Conservation (phyloP, 164 flowering plant genomes). For the Litsea cubeba region DNA sequence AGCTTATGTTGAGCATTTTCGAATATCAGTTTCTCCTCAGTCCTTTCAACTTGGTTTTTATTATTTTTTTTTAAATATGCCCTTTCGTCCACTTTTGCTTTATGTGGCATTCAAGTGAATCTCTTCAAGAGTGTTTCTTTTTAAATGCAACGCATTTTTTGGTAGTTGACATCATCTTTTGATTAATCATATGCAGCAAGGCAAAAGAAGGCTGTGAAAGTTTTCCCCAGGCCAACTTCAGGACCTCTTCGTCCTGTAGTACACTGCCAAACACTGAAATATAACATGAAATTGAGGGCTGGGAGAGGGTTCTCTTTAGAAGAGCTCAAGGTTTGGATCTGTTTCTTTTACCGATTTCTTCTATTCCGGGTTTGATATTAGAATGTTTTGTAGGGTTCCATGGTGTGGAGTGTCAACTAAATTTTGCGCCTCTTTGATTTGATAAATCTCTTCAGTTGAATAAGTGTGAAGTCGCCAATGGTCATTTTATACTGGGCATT, state of each 20-base stretch:
- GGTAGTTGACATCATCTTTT: neutral
- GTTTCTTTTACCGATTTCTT: neutral
- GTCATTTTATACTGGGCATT: too few relatives aligned
- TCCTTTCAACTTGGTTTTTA: too few relatives aligned
- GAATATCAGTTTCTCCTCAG: neutral
- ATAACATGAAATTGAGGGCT: slow-evolving; percentile 66
- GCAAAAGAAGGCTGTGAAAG: slow-evolving; percentile 63
- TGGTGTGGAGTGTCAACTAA: too few relatives aligned
- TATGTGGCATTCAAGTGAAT: neutral
- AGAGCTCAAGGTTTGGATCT: slow-evolving; percentile 50
- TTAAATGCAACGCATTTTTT: neutral
- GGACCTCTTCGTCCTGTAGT: slow-evolving; percentile 63
- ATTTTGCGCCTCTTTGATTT: too few relatives aligned
- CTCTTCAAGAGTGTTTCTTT: neutral
- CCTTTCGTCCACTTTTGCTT: neutral
- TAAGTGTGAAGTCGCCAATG: too few relatives aligned
- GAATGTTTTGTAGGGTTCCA: too few relatives aligned
- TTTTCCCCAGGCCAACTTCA: slow-evolving; percentile 56
- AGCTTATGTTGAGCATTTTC: neutral
- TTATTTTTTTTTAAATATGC: neutral
- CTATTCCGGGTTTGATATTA: too few relatives aligned
- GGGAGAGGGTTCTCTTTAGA: slow-evolving; percentile 62
- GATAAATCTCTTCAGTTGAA: too few relatives aligned
- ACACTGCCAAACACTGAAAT: slow-evolving; percentile 55
- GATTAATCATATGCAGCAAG: slow-evolving; percentile 34